Percentiles rank a stretch among this genome's conserved stretches.
These are phyloP conservation scores for Neohortaea acidophila DNA, from an alignment of 495 filamentous ascomycete genomes.

Conservation along the genomic window DNA sequence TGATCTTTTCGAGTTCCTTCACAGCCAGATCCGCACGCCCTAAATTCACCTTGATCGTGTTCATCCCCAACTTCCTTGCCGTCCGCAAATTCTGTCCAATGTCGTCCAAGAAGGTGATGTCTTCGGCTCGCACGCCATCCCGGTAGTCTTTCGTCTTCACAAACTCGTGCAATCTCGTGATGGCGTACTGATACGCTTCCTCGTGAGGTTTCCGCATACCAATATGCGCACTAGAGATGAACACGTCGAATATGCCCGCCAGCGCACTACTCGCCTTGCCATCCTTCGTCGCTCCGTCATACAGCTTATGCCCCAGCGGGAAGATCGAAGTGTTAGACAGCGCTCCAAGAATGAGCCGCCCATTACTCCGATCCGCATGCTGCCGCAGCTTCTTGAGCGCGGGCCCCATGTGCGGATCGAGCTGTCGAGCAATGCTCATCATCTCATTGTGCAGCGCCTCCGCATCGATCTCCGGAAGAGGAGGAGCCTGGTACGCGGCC, in stretches of 20 bases:
- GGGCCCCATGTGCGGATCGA: slow-evolving; percentile 78
- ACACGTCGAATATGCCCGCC: slow-evolving; percentile 20
- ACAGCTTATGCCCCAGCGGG: slow-evolving; percentile 31
- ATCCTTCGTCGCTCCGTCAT: slow-evolving; percentile 8
- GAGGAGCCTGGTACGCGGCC: slow-evolving; percentile 32
- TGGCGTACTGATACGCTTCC: slow-evolving; percentile 59
- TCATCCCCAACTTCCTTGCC: slow-evolving; percentile 58
- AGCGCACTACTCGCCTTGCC: slow-evolving; percentile 5
- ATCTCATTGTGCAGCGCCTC: slow-evolving; percentile 79
- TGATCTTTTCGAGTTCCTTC: slow-evolving; percentile 46
- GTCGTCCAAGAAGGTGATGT: slow-evolving; percentile 85
- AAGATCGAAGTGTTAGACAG: slow-evolving; percentile 81
- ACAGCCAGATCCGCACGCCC: slow-evolving; percentile 67
- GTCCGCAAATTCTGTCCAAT: slow-evolving; percentile 86
- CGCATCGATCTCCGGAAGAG: slow-evolving; percentile 59
- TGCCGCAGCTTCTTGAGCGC: slow-evolving; percentile 55
- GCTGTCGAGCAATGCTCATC: slow-evolving; percentile 58
- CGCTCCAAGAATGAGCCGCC: slow-evolving; percentile 57
- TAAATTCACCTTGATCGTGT: slow-evolving; percentile 68
- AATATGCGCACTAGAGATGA: slow-evolving; percentile 64
- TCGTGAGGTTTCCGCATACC: slow-evolving; percentile 79
- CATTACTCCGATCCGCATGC: slow-evolving; percentile 28
- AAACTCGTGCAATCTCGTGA: slow-evolving; percentile 46
- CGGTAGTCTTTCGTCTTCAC: slow-evolving; percentile 38
- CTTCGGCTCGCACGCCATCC: slow-evolving; percentile 37